Percentiles rank a stretch among this genome's conserved stretches.
phyloP scores from a whole-genome alignment of 2,329 filamentous ascomycete genomes.

The Teratosphaeria nubilosa region DNA sequence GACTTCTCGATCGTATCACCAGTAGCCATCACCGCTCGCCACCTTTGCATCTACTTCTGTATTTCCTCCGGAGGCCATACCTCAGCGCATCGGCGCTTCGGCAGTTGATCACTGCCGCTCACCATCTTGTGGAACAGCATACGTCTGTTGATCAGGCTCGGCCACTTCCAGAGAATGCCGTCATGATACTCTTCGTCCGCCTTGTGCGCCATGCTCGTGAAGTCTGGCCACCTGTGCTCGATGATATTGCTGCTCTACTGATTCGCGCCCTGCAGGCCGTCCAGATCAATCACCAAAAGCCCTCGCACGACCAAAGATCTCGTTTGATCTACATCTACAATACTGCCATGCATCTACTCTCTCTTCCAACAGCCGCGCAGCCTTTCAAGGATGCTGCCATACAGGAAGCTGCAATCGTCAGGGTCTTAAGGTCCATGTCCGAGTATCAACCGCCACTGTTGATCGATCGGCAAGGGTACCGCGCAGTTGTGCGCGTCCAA shows the following conservation, averaged over 20 bases:
- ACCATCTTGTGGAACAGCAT: slow-evolving; percentile 10
- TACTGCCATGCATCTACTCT: slow-evolving; percentile 20
- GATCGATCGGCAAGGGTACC: slow-evolving; percentile 49
- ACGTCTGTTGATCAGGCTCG: neutral
- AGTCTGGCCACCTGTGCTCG: slow-evolving; percentile 38
- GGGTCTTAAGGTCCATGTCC: slow-evolving; percentile 48
- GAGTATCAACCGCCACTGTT: slow-evolving; percentile 42
- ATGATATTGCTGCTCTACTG: slow-evolving; percentile 11
- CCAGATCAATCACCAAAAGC: neutral
- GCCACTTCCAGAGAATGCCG: slow-evolving; percentile 10
- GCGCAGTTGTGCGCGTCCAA: slow-evolving; percentile 46
- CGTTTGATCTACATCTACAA: slow-evolving; percentile 13
- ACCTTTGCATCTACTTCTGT: slow-evolving; percentile 34
- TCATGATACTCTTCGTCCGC: slow-evolving; percentile 34
- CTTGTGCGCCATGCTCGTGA: slow-evolving; percentile 42
- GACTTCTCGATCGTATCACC: slow-evolving; percentile 5
- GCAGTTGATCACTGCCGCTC: slow-evolving; percentile 28
- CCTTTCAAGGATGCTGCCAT: slow-evolving; percentile 39
- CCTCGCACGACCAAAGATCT: neutral
- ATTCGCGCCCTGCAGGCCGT: slow-evolving; percentile 6
- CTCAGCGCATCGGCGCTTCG: slow-evolving; percentile 17
- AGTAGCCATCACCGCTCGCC: slow-evolving; percentile 23
- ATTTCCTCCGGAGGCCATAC: slow-evolving; percentile 35
- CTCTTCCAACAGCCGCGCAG: slow-evolving; percentile 32
- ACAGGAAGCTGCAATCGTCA: slow-evolving; percentile 49